Percentiles rank a stretch among this genome's conserved stretches.
Conservation (phyloP, 768 basidiomycete species). For the Kwoniella newhampshirensis region DNA sequence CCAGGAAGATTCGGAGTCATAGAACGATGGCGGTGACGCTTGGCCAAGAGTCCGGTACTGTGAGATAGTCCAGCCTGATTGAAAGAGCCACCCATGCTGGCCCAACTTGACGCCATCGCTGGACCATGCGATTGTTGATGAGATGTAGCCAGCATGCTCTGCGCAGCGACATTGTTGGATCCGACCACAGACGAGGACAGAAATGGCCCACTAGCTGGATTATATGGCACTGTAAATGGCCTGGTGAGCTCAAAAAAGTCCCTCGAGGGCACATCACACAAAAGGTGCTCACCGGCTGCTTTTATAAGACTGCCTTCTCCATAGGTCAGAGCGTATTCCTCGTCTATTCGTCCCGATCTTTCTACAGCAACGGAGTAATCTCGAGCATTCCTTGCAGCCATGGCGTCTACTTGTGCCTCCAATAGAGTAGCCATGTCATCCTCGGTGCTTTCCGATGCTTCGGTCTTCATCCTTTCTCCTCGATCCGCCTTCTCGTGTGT, state of each 20-base stretch:
- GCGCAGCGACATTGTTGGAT: too few species aligned
- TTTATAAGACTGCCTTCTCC: too few species aligned
- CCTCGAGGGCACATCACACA: too few species aligned
- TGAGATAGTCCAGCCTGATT: background rate
- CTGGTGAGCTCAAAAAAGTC: too few species aligned
- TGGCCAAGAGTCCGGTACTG: background rate
- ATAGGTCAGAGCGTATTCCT: background rate
- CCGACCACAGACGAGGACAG: too few species aligned
- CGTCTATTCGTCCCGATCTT: background rate
- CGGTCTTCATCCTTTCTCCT: conserved; percentile 39
- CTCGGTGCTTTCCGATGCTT: conserved; percentile 34
- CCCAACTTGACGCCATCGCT: background rate
- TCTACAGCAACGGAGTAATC: background rate
- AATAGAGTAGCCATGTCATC: conserved; percentile 36
- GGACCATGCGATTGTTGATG: too few species aligned
- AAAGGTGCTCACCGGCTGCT: too few species aligned
- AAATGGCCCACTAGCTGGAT: too few species aligned
- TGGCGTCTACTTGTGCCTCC: conserved; percentile 42
- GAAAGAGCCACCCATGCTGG: background rate
- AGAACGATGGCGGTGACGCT: conserved; percentile 28
- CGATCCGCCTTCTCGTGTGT: conserved; percentile 64
- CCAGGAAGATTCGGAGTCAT: conserved; percentile 24
- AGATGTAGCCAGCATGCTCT: too few species aligned
- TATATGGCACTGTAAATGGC: too few species aligned
- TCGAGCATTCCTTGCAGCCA: conserved; percentile 31